These are phyloP conservation scores for Trichoderma breve DNA, from an alignment of 2,329 filamentous ascomycete genomes.

Conservation along the genomic window DNA sequence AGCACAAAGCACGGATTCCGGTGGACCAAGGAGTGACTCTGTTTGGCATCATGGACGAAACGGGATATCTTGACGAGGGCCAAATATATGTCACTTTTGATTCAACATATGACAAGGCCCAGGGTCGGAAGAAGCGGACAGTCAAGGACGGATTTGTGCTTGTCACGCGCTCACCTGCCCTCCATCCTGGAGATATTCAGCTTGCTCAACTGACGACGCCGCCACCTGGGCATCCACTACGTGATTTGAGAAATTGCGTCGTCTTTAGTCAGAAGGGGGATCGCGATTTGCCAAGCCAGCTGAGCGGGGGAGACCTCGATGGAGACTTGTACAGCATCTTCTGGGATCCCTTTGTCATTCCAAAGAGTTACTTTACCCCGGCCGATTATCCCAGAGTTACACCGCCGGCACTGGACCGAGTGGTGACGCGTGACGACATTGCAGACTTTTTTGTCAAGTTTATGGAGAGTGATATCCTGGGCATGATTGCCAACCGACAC, in stretches of 20 bases:
- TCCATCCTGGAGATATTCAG: slow-evolving; percentile 81
- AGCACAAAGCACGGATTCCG: slow-evolving; percentile 74
- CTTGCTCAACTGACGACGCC: slow-evolving; percentile 61
- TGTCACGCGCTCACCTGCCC: slow-evolving; percentile 74
- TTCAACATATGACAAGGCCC: slow-evolving; percentile 28
- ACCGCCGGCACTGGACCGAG: slow-evolving; percentile 58
- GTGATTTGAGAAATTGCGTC: slow-evolving; percentile 67
- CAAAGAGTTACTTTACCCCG: slow-evolving; percentile 45
- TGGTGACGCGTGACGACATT: slow-evolving; percentile 65
- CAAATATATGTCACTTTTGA: slow-evolving; percentile 67
- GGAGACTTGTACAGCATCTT: slow-evolving; percentile 81
- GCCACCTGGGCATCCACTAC: slow-evolving; percentile 57
- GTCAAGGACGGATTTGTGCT: slow-evolving; percentile 48
- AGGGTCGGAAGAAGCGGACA: slow-evolving; percentile 29
- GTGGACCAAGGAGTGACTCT: slow-evolving; percentile 70
- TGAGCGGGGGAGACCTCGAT: slow-evolving; percentile 80
- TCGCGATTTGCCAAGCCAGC: slow-evolving; percentile 73
- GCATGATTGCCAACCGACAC: slow-evolving; percentile 63
- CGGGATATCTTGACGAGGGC: slow-evolving; percentile 61
- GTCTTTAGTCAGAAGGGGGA: slow-evolving; percentile 70
- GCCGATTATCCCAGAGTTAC: slow-evolving; percentile 66
- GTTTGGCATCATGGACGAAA: slow-evolving; percentile 84
- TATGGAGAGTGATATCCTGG: slow-evolving; percentile 65
- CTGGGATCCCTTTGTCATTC: slow-evolving; percentile 59
- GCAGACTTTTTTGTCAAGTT: slow-evolving; percentile 78